Base-by-base conservation (phyloP, 768 basidiomycete species). In the Zangia roseola region DNA sequence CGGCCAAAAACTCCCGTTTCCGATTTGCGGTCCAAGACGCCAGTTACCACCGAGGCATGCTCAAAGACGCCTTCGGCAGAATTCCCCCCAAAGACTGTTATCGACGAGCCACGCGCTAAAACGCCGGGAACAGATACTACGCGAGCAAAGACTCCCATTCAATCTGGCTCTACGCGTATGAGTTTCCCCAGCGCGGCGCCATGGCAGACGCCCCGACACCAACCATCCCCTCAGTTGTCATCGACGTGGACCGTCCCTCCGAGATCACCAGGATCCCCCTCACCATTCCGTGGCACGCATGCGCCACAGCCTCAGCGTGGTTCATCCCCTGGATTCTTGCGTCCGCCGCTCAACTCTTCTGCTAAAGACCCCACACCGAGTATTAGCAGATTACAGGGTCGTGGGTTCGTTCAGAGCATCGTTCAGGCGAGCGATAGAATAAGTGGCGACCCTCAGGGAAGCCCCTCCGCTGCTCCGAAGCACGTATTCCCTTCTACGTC, bases 381-480 rank as follows among this genome's bases (percentile, higher is more conserved):
- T 63, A 80, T 92, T 26, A 91, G 87, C 52, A 73, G 89, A 51
- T 69, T 93, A 16, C 84, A 91, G 59, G 91, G 91, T 17, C 82
- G 91, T 34, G 91, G 91, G 5, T 91, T 93, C 61, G 91, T 93
- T 3, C 85, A 88, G 65, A 88, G 78, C 53, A 82, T 90, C 72
- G 85, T 93, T 28, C 83, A 86, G 66, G 84, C 76, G 40, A 88
- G 81, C 57, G 71, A 77, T 16, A 72, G 78, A 53, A 64, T 84
- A 5, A 77, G 80, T 50, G 48, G 52, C 10, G 57, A 58, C 2
- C 25, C 67, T 10, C 61, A 62, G 3, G 70, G 66, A 16, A 67
- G 75, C 40, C 64, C 77, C 10, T 46, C 62, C 0, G 36, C 68
- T 13, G 26, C 56, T 25, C 49, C 46, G 10, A 69, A 50, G 38